These are phyloP conservation scores for Purpureocillium lavendulum DNA, from an alignment of 2,329 filamentous ascomycete genomes.

Conservation along the genomic window DNA sequence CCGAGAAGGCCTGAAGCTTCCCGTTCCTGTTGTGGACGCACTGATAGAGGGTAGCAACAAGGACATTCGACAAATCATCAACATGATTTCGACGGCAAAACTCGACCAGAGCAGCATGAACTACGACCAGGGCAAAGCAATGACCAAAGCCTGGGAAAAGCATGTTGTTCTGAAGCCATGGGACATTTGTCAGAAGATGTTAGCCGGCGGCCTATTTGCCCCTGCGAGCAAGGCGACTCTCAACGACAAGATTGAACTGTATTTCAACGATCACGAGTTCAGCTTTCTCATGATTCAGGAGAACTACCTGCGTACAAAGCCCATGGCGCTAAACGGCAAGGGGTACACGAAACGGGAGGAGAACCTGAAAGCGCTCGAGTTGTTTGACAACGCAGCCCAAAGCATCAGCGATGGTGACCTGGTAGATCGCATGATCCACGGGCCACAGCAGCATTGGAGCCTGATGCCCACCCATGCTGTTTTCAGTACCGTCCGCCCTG, in stretches of 20 bases:
- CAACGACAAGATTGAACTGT: slow-evolving; percentile 97
- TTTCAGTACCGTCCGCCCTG: slow-evolving; percentile 88
- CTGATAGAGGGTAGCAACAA: slow-evolving; percentile 92
- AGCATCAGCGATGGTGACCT: slow-evolving; percentile 97
- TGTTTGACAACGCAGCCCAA: slow-evolving; percentile 80
- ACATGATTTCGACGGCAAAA: slow-evolving; percentile 94
- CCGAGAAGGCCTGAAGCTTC: slow-evolving; percentile 81
- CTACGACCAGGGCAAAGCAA: slow-evolving; percentile 79
- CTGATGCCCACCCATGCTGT: slow-evolving; percentile 94
- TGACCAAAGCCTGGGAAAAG: slow-evolving; percentile 98
- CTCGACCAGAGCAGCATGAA: slow-evolving; percentile 74
- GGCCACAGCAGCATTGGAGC: slow-evolving; percentile 95
- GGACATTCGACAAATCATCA: slow-evolving; percentile 96
- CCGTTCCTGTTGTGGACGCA: slow-evolving; percentile 75
- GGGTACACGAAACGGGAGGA: slow-evolving; percentile 56
- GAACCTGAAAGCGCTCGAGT: slow-evolving; percentile 74
- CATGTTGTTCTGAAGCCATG: slow-evolving; percentile 94
- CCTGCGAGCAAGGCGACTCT: slow-evolving; percentile 75
- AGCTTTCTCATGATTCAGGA: slow-evolving; percentile 97
- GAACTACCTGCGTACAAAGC: slow-evolving; percentile 85
- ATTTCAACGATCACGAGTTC: slow-evolving; percentile 99
- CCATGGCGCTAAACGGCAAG: slow-evolving; percentile 50
- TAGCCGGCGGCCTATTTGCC: slow-evolving; percentile 79
- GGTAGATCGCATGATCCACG: slow-evolving; percentile 96
- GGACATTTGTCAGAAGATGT: slow-evolving; percentile 93